A percentile compares a stretch with the other conserved stretches of the same genome.
phyloP scores from a whole-genome alignment of 1,139 yeast genomes.

The Geotrichum restrictum region DNA sequence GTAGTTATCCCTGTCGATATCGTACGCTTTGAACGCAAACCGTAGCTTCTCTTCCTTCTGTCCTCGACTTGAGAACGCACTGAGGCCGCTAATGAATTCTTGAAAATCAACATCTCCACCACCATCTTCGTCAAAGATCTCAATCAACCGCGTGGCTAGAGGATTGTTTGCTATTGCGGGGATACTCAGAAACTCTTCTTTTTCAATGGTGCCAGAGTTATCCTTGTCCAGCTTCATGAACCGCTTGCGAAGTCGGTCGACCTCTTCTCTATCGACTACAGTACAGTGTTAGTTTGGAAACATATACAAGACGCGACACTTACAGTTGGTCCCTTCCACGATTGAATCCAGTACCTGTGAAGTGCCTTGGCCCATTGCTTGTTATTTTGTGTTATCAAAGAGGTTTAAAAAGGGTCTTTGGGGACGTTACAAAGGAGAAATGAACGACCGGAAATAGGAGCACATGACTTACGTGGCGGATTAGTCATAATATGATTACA shows the following conservation, averaged over 20 bases:
- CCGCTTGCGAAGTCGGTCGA: conserved; percentile 83
- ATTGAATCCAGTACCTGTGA: conserved; percentile 64
- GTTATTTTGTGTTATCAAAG: background rate
- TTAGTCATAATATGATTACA: too few relatives aligned
- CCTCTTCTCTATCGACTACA: conserved; percentile 78
- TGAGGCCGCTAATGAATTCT: conserved; percentile 85
- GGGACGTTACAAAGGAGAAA: background rate
- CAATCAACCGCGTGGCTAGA: conserved; percentile 81
- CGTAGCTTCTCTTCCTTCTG: conserved; percentile 74
- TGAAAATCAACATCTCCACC: conserved; percentile 94
- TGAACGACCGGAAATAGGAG: background rate
- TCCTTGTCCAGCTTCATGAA: conserved; percentile 95
- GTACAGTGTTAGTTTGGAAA: background rate
- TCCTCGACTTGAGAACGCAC: conserved; percentile 89
- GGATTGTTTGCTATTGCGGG: conserved; percentile 94
- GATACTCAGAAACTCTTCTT: conserved; percentile 81
- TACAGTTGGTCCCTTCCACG: conserved; percentile 71
- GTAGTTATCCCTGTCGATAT: conserved; percentile 90
- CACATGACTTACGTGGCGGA: too few relatives aligned
- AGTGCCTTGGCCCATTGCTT: conserved; percentile 65
- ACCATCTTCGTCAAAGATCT: conserved; percentile 89
- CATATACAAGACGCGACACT: conserved; percentile 24
- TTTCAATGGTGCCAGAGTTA: conserved; percentile 87
- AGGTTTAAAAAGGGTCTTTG: background rate
- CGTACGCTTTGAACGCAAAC: conserved; percentile 92